phyloP scores from a whole-genome alignment of 192 early-diverging fungal genomes.

The Coemansia nantahalensis region DNA sequence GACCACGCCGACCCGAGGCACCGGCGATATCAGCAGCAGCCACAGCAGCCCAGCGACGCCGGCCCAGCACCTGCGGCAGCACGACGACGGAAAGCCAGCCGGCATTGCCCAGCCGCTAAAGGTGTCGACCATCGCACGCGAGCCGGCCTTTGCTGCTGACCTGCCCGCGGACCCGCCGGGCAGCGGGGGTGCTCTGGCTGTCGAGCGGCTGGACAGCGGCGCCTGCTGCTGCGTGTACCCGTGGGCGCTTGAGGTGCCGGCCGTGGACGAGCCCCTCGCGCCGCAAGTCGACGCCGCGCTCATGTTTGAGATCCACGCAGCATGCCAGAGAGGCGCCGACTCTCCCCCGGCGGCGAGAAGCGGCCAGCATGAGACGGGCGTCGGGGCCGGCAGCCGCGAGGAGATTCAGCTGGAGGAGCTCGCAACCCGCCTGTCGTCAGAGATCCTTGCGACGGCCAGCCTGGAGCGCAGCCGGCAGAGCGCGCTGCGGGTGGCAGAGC shows the following conservation, averaged over 20 bases:
- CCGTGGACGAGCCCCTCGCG: background rate
- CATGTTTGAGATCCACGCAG: slow-evolving; percentile 34
- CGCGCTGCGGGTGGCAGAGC: background rate
- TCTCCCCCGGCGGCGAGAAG: background rate
- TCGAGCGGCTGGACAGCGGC: slow-evolving; percentile 19
- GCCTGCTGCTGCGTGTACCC: slow-evolving; percentile 40
- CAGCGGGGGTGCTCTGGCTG: background rate
- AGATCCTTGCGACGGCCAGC: slow-evolving; percentile 10
- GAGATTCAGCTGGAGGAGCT: slow-evolving; percentile 40
- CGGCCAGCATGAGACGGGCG: slow-evolving; percentile 5
- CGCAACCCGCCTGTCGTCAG: slow-evolving; percentile 21
- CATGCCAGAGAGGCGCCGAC: slow-evolving; percentile 7
- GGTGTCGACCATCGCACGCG: slow-evolving; percentile 9
- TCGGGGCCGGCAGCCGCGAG: slow-evolving; percentile 6
- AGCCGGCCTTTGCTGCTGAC: slow-evolving; percentile 6
- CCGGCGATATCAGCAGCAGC: background rate
- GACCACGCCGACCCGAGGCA: slow-evolving; percentile 12
- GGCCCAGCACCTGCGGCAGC: too few species aligned
- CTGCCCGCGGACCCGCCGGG: background rate
- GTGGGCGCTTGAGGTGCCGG: slow-evolving; percentile 17
- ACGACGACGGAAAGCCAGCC: background rate
- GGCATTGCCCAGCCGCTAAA: slow-evolving; percentile 1
- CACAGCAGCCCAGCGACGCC: background rate
- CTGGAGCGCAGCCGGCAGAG: background rate
- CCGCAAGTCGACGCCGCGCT: slow-evolving; percentile 15